Percentiles rank a stretch among this genome's conserved stretches.
phyloP scores from a whole-genome alignment of 768 basidiomycete species.

The Peribolospora baueri region DNA sequence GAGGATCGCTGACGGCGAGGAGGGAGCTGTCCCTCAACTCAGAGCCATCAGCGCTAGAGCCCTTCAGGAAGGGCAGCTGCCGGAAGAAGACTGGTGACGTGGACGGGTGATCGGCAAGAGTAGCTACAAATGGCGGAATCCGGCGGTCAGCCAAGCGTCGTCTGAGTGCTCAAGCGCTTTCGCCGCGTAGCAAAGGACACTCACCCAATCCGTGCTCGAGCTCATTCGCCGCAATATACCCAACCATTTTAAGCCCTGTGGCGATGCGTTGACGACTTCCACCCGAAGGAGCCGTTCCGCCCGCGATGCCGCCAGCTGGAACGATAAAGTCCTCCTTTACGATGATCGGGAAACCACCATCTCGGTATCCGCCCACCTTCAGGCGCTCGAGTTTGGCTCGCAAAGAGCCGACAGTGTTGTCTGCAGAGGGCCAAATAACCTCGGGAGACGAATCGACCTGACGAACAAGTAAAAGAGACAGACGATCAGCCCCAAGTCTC shows the following conservation, averaged over 20 bases:
- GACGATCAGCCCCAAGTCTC: too few relatives aligned
- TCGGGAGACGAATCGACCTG: slow-evolving; percentile 29
- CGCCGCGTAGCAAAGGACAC: slow-evolving; percentile 70
- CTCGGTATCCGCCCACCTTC: slow-evolving; percentile 24
- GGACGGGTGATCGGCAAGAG: too few relatives aligned
- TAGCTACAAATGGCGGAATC: too few relatives aligned
- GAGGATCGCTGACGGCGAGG: neutral
- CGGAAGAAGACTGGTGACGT: neutral
- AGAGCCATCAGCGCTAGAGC: neutral
- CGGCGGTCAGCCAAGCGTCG: neutral
- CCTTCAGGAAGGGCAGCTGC: slow-evolving; percentile 5
- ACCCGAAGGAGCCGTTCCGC: slow-evolving; percentile 2
- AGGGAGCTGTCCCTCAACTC: neutral
- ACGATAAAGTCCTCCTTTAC: slow-evolving; percentile 24
- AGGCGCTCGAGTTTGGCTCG: slow-evolving; percentile 46
- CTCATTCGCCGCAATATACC: slow-evolving; percentile 78
- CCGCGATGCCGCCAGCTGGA: neutral
- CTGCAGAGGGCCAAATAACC: neutral
- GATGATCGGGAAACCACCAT: slow-evolving; percentile 71
- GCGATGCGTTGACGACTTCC: neutral
- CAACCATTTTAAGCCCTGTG: slow-evolving; percentile 40
- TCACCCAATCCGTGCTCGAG: slow-evolving; percentile 70
- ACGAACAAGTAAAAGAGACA: neutral
- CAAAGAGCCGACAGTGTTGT: slow-evolving; percentile 55
- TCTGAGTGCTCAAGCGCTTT: neutral